A percentile compares a stretch with the other conserved stretches of the same genome.
These are phyloP conservation scores for Elymus sibiricus DNA, from an alignment of 176 grass and related monocot genomes.

Conservation along the genomic window DNA sequence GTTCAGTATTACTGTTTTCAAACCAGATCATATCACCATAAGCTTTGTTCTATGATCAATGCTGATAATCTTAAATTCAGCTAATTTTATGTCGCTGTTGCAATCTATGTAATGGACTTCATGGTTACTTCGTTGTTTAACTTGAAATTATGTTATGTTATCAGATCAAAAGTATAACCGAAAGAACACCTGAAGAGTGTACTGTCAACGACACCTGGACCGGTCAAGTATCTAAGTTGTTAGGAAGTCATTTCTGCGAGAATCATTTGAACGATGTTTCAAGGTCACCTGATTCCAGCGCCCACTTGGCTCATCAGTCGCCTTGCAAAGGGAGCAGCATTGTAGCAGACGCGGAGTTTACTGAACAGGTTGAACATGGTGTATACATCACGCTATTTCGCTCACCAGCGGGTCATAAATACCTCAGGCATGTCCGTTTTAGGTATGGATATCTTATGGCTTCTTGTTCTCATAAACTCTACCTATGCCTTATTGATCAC, in stretches of 20 bases:
- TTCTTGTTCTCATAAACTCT: neutral
- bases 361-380: constrained; percentile 65
- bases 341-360: constrained; percentile 44
- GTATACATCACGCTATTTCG: constrained; percentile 62
- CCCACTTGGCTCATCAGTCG: neutral
- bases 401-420: constrained; percentile 46
- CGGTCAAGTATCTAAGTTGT: constrained; percentile 25
- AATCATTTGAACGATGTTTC: constrained; percentile 18
- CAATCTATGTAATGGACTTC: neutral
- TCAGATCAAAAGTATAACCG: constrained; percentile 55
- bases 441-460: constrained; percentile 39
- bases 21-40: neutral
- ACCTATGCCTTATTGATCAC: neutral
- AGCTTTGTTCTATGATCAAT: neutral
- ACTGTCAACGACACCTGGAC: neutral
- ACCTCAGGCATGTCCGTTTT: constrained; percentile 54
- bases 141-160: neutral
- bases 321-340: constrained; percentile 33
- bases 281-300: constrained; percentile 33
- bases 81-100: neutral
- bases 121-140: neutral
- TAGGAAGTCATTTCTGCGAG: constrained; percentile 14
- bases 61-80: neutral
- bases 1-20: neutral
- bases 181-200: constrained; percentile 37